Base-by-base conservation (phyloP, 805 yeast species). In the Yamadazyma sp. region DNA sequence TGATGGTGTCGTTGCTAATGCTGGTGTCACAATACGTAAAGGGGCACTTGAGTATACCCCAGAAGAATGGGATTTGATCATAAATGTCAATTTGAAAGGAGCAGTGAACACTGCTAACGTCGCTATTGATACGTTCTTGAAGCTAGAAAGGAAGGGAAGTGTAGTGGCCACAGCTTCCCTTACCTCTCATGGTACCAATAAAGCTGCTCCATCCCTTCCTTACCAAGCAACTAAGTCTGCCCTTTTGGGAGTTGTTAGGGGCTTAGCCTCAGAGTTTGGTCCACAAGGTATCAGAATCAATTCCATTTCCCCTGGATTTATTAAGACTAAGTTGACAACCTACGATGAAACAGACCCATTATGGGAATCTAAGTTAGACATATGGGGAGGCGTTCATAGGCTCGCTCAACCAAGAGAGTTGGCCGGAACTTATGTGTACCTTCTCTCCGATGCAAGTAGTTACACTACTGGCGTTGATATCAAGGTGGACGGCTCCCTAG, bases 361-460 rank as follows among this genome's bases (percentile, higher is more conserved):
- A 38, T 84, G 91, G 91, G 82, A 81, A 54, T 60, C 77, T 20
- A 77, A 77, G 62, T 71, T 81, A 39, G 93, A 93, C 53, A 72
- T 80, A 78, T n/a, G n/a, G n/a, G n/a, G n/a, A n/a, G n/a, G n/a
- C n/a, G n/a, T n/a, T n/a, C 77, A 77, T 54, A 77, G 95, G 68
- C 79, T 86, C 84, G 90, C 95, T 27, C 87, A 82, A 52, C 91
- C 93, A 45, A 73, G 78, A 55, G 95, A 85, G 63, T 83, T 84
- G 56, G 83, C 82, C 26, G 95, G 95, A 25, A 73, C 86, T 23
- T 71, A 83, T 41, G 65, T 86, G 46, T 86, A 82, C 70, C 71
- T 85, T 67, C 80, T 90, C 17, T 73, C 84, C 25, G 76, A 77
- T 40, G 93, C 91, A 6, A 75, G 85, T 24, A 71, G 83, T 13